phyloP scores from a whole-genome alignment of 306 rosid species.

The Aeschynomene evenia region DNA sequence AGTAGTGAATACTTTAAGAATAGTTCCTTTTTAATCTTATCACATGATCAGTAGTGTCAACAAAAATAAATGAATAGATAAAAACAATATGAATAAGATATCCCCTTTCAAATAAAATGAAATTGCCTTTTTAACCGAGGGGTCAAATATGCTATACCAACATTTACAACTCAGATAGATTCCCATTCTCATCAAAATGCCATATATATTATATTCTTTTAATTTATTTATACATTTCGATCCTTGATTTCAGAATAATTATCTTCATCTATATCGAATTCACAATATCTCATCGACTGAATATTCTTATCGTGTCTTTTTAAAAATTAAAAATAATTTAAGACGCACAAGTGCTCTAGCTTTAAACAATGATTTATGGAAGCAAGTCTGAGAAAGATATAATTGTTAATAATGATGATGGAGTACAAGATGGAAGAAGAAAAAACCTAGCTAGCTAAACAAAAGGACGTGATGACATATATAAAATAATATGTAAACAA shows the following conservation, averaged over 20 bases:
- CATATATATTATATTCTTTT: background rate
- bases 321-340: background rate
- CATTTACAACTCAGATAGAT: background rate
- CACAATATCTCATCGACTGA: slow-evolving; percentile 24
- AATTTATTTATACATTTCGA: no score
- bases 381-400: slow-evolving; percentile 23
- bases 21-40: background rate
- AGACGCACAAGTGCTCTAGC: slow-evolving; percentile 21
- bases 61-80: background rate
- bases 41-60: background rate
- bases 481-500: no score
- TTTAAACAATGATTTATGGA: slow-evolving; percentile 22
- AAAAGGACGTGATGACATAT: slow-evolving; percentile 22
- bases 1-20: background rate
- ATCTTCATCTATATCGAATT: background rate
- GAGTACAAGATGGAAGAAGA: background rate
- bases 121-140: slow-evolving; percentile 14
- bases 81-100: background rate
- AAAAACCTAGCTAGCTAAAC: background rate
- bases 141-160: slow-evolving; percentile 17
- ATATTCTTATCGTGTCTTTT: slow-evolving; percentile 19
- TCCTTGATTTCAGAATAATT: slow-evolving; percentile 2
- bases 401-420: slow-evolving; percentile 4
- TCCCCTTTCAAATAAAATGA: background rate
- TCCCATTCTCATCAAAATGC: slow-evolving; percentile 8